Evolutionary conservation across 2,329 filamentous ascomycete species (phyloP), one percentile per base, ranked within the genome.

Genomic region (Hymenoscyphus repandus): DNA sequence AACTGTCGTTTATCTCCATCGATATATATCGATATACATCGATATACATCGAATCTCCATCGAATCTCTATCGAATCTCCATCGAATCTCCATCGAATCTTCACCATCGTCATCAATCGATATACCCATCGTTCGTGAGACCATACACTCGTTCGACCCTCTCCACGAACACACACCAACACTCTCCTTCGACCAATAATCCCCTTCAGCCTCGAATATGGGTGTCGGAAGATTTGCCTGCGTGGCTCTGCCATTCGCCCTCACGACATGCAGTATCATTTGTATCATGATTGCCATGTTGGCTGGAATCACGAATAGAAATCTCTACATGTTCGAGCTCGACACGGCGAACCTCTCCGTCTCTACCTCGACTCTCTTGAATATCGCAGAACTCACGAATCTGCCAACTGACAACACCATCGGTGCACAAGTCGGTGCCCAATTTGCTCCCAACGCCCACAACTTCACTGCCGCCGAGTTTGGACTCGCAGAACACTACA

Each of bases 161-260:
- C 30, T n/a, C 18, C 30, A 13, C 22, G n/a, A 15, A 33, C 18
- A 33, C 2, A 15, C n/a, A 6, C 9, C 5, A 27, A 20, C 6
- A 46, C 17, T n/a, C n/a, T 13, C 17, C 15, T 6, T 40, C 42
- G 49, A 27, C 36, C 20, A 45, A 30, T 12, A 10, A 46, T 20
- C 15, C 11, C 38, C 30, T 32, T 30, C 32, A 4, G 36, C 44
- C 39, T 11, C 42, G 62, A 74, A 56, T 32, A 88, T 87, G 84
- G 83, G 82, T 56, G 76, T 80, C 65, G 91, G 89, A 61, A 82
- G 92, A 66, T 82, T 92, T 63, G 74, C 88, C 68, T 96, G 90
- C 72, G 93, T 97, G 71, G 80, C 88, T 71, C 75, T 90, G 74
- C 92, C 92, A 54, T 90, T 96, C 72, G 75, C 81, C 58, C 79